Percentiles rank a stretch among this genome's conserved stretches.
These are phyloP conservation scores for Termitomyces sp. DNA, from an alignment of 768 basidiomycete species.

Conservation along the genomic window DNA sequence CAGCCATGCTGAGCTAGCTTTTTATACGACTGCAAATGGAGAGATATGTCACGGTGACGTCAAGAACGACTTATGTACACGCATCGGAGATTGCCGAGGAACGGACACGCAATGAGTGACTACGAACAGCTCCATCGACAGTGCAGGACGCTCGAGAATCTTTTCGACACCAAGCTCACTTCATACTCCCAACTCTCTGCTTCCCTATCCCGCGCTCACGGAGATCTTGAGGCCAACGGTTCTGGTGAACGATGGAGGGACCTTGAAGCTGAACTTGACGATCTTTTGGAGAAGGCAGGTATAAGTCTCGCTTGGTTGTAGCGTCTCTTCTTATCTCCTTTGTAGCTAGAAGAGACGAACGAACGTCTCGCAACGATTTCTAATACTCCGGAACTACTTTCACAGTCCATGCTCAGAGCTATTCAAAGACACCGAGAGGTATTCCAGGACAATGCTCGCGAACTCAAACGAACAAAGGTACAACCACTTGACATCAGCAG, in stretches of 20 bases:
- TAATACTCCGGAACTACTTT: slow-evolving; percentile 65
- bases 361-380: slow-evolving; percentile 72
- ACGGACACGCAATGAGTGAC: slow-evolving; percentile 49
- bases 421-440: slow-evolving; percentile 91
- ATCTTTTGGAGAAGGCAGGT: slow-evolving; percentile 77
- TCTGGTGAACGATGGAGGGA: slow-evolving; percentile 76
- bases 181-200: slow-evolving; percentile 86
- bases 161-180: slow-evolving; percentile 88
- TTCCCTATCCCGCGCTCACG: slow-evolving; percentile 47
- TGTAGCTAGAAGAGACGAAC: slow-evolving; percentile 82
- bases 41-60: slow-evolving; percentile 5
- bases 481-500: background rate
- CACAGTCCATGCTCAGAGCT: slow-evolving; percentile 82
- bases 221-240: slow-evolving; percentile 69
- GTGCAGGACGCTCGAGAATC: slow-evolving; percentile 89
- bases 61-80: background rate
- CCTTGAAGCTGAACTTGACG: slow-evolving; percentile 83
- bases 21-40: background rate
- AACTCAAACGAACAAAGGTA: slow-evolving; percentile 86
- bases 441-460: slow-evolving; percentile 81
- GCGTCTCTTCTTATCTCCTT: slow-evolving; percentile 14
- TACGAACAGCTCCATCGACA: slow-evolving; percentile 91
- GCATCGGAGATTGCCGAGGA: slow-evolving; percentile 15
- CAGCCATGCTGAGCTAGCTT: background rate
- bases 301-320: slow-evolving; percentile 4